phyloP scores from a whole-genome alignment of 2,329 filamentous ascomycete genomes.

The Paracorniculantispora psalliotae region DNA sequence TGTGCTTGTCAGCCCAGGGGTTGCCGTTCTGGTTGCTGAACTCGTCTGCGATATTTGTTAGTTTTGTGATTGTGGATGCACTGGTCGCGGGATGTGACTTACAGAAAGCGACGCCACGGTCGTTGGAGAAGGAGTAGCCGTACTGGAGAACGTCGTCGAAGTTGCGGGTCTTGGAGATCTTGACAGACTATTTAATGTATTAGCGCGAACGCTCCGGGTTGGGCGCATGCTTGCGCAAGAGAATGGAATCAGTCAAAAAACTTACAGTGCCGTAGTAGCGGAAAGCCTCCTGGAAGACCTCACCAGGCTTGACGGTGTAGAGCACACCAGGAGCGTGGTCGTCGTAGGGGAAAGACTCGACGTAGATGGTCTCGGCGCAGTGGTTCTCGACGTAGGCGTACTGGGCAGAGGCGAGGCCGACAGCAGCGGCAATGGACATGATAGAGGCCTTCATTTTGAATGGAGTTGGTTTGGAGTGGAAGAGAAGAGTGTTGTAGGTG shows the following conservation, averaged over 20 bases:
- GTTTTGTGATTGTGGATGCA: not conserved
- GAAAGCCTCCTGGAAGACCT: slow-evolving; percentile 33
- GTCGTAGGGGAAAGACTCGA: slow-evolving; percentile 34
- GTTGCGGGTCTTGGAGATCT: slow-evolving; percentile 34
- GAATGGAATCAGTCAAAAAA: slow-evolving; percentile 1
- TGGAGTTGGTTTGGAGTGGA: not conserved
- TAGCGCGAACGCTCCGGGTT: too few species aligned
- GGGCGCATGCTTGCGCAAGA: not conserved
- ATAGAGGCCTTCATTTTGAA: slow-evolving; percentile 27
- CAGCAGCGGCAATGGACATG: slow-evolving; percentile 26
- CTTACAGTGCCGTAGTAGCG: slow-evolving; percentile 31
- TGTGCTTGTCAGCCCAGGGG: slow-evolving; percentile 33
- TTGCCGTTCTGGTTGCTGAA: slow-evolving; percentile 37
- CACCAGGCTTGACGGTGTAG: slow-evolving; percentile 28
- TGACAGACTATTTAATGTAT: slow-evolving; percentile 31
- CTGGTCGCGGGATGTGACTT: slow-evolving; percentile 17
- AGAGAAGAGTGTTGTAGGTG: not conserved
- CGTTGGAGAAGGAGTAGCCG: slow-evolving; percentile 35
- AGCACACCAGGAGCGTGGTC: slow-evolving; percentile 27
- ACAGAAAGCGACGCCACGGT: slow-evolving; percentile 37
- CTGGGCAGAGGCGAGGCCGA: slow-evolving; percentile 30
- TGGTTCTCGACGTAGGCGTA: slow-evolving; percentile 33
- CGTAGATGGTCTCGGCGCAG: slow-evolving; percentile 29
- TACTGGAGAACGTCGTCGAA: slow-evolving; percentile 35
- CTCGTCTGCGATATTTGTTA: slow-evolving; percentile 27